These are phyloP conservation scores for Stephanodiscus minutulus DNA, from an alignment of 108 stramenopile species.

Conservation along the genomic window DNA sequence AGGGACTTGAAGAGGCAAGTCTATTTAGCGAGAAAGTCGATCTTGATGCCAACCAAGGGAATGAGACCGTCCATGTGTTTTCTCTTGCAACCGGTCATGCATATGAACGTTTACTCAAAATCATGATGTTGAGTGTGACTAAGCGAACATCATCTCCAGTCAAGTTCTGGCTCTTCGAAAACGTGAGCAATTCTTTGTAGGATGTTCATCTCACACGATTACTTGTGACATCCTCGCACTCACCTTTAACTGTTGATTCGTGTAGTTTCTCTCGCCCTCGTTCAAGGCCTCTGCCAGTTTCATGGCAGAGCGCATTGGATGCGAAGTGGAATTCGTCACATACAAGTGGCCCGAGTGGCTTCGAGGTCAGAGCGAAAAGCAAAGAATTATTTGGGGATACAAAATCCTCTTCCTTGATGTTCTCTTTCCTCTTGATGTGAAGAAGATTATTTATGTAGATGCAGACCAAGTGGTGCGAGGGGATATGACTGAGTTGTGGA, in stretches of 20 bases:
- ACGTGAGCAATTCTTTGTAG: conserved; percentile 53
- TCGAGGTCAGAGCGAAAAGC: conserved; percentile 95
- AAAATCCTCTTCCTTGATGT: conserved; percentile 99
- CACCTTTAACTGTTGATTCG: neutral
- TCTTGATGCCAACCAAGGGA: conserved; percentile 19
- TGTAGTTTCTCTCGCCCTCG: conserved; percentile 82
- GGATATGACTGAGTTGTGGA: conserved; percentile 96
- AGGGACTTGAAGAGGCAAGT: conserved; percentile 65
- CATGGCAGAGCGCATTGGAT: conserved; percentile 87
- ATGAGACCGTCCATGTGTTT: conserved; percentile 96
- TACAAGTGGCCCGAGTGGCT: conserved; percentile 98
- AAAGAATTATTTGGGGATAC: conserved; percentile 99
- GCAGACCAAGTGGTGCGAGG: conserved; percentile 98
- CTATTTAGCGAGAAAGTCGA: conserved; percentile 61
- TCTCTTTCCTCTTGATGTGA: conserved; percentile 95
- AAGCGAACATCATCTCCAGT: conserved; percentile 92
- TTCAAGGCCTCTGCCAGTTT: conserved; percentile 88
- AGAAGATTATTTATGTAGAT: conserved; percentile 97
- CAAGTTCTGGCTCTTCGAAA: conserved; percentile 99
- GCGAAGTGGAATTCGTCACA: conserved; percentile 83
- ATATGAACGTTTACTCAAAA: conserved; percentile 96
- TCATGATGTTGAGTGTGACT: conserved; percentile 99
- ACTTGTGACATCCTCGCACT: neutral
- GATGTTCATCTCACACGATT: neutral
- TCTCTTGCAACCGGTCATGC: conserved; percentile 96